Base-by-base conservation (phyloP, 306 rosid species). In the Quercus engelmannii region DNA sequence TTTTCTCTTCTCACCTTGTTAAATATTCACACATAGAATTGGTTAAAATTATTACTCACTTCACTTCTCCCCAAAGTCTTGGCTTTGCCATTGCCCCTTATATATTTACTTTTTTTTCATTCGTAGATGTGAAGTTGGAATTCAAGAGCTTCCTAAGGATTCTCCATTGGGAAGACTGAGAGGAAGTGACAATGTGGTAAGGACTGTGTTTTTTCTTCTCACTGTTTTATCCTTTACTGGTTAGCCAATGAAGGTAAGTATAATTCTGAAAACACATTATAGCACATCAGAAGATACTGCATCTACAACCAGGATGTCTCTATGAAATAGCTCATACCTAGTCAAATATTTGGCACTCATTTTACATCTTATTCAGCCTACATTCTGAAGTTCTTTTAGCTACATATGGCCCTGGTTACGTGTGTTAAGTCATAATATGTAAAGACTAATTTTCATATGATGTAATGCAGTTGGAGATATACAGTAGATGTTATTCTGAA, bases 131-230 rank as follows among this genome's bases (percentile, higher is more conserved):
- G 93, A 92, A 87, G 97, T 92, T 77, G 97, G 97, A 81, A 85
- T 94, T 85, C 97, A 87, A 76, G 99, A 91, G 88, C 85, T 94
- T 80, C 89, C 91, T 1, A 86, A 78, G 86, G 84, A 88, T 87
- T 92, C 97, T 86, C 78, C 97, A 46, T 55, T 92, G 28, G 99
- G 99, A 88, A 91, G 97, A 82, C 84, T 94, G 71, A 90, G 91
- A 87, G 99, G 99, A 90, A 94, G 99, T 84, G 97, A 94, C 83
- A 94, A 92, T 85, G 90, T 94, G 92, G 99, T 91, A 87, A 76
- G 87, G 78, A 35, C 65, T 82, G 63, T 70, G 33, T 28, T 64
- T 70, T 54, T 54, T 61, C 74, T 74, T 76, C 49, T 67, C 33
- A 15, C 19, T 20, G 35, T 69, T 38, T 9, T 71, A 49, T 64